These are phyloP conservation scores for Gnaphalium uliginosum DNA, from an alignment of 129 eudicot species.

Conservation along the genomic window DNA sequence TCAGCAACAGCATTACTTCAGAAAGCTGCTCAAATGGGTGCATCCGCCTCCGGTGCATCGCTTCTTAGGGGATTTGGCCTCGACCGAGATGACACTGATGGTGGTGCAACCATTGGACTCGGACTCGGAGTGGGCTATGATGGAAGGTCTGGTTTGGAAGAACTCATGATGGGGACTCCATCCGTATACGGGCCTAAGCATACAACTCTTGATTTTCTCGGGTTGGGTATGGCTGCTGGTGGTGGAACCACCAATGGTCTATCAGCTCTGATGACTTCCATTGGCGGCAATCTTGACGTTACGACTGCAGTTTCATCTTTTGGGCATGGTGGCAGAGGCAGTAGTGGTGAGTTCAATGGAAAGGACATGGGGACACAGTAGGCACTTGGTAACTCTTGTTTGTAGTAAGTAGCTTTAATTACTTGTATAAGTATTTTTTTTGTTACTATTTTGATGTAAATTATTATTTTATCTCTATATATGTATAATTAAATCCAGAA, in stretches of 20 bases:
- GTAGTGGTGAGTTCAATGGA: slow-evolving; percentile 52
- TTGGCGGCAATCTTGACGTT: slow-evolving; percentile 64
- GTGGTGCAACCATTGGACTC: slow-evolving; percentile 58
- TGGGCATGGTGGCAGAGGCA: slow-evolving; percentile 13
- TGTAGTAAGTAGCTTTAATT: slow-evolving; percentile 35
- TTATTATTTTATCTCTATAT: slow-evolving; percentile 28
- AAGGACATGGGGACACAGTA: slow-evolving; percentile 53
- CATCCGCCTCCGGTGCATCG: slow-evolving; percentile 71
- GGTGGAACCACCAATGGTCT: slow-evolving; percentile 69
- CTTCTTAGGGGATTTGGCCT: slow-evolving; percentile 76
- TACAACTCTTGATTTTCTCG: slow-evolving; percentile 91
- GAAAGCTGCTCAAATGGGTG: slow-evolving; percentile 97
- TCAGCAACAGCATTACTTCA: slow-evolving; percentile 97
- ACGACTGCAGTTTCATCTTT: slow-evolving; percentile 46
- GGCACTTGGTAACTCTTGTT: slow-evolving; percentile 19
- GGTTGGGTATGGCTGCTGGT: slow-evolving; percentile 94
- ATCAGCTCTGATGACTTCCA: slow-evolving; percentile 76
- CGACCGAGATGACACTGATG: slow-evolving; percentile 57
- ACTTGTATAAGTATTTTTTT: slow-evolving; percentile 28
- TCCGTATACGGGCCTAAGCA: slow-evolving; percentile 85
- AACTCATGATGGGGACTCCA: slow-evolving; percentile 90
- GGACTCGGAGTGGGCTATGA: slow-evolving; percentile 76
- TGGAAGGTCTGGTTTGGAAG: slow-evolving; percentile 80
- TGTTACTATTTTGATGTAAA: slow-evolving; percentile 33
- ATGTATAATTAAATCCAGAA: slow-evolving; percentile 41